Evolutionary conservation across 2,329 filamentous ascomycete species (phyloP), one percentile per base, ranked within the genome.

Genomic region (Tolypocladium paradoxum): DNA sequence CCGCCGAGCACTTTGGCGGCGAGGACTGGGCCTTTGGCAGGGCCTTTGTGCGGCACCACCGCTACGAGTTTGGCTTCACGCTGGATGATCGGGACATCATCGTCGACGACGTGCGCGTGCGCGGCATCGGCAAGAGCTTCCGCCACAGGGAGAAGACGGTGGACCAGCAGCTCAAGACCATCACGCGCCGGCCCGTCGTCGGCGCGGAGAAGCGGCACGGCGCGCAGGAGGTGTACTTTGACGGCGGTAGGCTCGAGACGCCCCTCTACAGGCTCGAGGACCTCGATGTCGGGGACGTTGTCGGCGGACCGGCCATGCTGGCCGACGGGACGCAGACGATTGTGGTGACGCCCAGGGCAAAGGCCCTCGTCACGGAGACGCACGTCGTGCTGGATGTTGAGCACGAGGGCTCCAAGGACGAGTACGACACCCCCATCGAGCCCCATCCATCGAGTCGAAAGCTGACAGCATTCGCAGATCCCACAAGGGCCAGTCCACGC

Each of bases 1-100:
- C 76, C 0, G 71, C 81, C 55, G 76, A 77, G 38, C 72, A 77
- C 16, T 87, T 79, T 57, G 74, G 68, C 27, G 83, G 82, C 7
- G 81, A 88, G 27, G 79, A 85, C 9, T 95, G 88, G 87, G 87
- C 84, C 1, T 96, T 91, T 69, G 89, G 85, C 3, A 81, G 84
- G 58, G 90, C 89, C 0, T 96, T 97, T 62, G 76, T 95, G 34
- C 83, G 84, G 61, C 89, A 95, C 60, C 91, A 90, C 63, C 78
- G 87, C 57, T 84, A 86, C 60, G 86, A 88, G 61, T 90, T 89
- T 61, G 85, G 85, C 1, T 90, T 90, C 64, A 85, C 81, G 1
- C 61, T 64, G 51, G 73, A 76, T 46, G 64, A 66, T 16, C 65
- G 71, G 47, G 60, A 65, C 8, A 67, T 75, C 20, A 59, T 74